Percentiles rank a stretch among this genome's conserved stretches.
Conservation (phyloP, 495 filamentous ascomycete genomes). For the Umbilicaria muhlenbergii region DNA sequence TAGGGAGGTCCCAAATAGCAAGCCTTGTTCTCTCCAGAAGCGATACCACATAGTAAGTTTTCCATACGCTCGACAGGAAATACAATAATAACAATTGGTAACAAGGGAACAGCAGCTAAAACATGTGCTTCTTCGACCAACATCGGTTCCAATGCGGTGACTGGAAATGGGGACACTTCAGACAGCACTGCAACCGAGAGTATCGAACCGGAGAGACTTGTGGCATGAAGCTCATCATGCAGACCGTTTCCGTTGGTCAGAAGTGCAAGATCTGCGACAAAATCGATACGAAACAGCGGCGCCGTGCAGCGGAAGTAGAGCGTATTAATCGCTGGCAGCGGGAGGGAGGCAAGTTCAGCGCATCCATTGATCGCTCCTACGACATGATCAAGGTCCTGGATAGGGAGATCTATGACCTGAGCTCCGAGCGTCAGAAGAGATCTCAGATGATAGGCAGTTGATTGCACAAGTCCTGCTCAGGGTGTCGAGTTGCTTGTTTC, state of each 20-base stretch:
- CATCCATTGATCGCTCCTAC: constrained; percentile 66
- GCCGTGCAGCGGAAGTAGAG: constrained; percentile 56
- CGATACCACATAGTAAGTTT: no score
- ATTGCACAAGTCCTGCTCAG: background rate
- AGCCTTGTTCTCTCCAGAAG: no score
- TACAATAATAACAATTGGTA: no score
- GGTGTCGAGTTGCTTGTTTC: no score
- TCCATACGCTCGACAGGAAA: no score
- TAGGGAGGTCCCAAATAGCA: no score
- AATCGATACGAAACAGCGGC: constrained; percentile 72
- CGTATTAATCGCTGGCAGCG: constrained; percentile 72
- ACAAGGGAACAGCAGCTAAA: constrained; percentile 13
- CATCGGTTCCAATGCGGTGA: constrained; percentile 56
- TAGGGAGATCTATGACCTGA: constrained; percentile 43
- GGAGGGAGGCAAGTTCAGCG: constrained; percentile 49
- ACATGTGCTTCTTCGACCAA: constrained; percentile 45
- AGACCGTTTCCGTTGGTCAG: constrained; percentile 39
- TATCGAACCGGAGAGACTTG: constrained; percentile 98
- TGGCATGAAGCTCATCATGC: constrained; percentile 80
- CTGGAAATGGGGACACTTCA: constrained; percentile 93
- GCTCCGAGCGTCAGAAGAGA: constrained; percentile 29
- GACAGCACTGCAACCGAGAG: constrained; percentile 86
- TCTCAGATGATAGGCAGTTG: constrained; percentile 3
- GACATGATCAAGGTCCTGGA: constrained; percentile 45
- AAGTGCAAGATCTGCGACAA: constrained; percentile 82